Evolutionary conservation across 441 rosid species (phyloP).

Genomic region (Populus tomentosa): DNA sequence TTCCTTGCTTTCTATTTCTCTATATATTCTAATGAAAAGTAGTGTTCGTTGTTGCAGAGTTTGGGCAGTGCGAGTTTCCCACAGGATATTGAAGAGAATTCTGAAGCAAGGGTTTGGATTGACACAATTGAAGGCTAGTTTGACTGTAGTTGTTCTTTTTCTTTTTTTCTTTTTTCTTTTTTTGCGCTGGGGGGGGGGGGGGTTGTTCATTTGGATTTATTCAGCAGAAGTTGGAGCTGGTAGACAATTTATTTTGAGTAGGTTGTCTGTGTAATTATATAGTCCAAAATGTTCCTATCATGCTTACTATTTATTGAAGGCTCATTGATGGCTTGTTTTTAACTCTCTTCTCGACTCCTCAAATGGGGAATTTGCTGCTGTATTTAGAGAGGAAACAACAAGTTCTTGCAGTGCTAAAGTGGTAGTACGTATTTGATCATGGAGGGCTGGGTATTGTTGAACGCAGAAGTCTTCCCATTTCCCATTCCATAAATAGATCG

Average conservation of each 20-base stretch:
- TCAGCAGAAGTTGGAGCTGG: constrained; percentile 2
- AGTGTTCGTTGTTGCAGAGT: constrained; percentile 39
- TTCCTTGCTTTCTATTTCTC: no score
- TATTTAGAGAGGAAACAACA: no score
- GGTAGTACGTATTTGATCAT: no score
- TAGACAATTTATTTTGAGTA: background rate
- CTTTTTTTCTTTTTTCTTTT: background rate
- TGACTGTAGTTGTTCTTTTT: background rate
- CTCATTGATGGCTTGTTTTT: background rate
- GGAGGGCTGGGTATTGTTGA: no score
- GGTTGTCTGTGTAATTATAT: constrained; percentile 1
- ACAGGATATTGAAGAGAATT: constrained; percentile 50
- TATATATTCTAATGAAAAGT: background rate
- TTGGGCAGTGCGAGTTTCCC: constrained; percentile 65
- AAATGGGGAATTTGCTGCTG: no score
- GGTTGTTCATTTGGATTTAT: constrained; percentile 1
- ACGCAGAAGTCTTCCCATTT: no score
- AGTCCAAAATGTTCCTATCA: background rate
- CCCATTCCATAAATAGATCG: no score
- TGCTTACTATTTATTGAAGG: background rate
- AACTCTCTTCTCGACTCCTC: no score
- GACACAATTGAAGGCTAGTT: background rate
- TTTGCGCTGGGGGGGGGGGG: no score
- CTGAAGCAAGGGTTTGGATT: background rate
- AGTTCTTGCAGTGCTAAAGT: no score